Evolutionary conservation across 257 asterid genomes (phyloP), one percentile per base, ranked within the genome.

Genomic region (Rauvolfia tetraphylla): DNA sequence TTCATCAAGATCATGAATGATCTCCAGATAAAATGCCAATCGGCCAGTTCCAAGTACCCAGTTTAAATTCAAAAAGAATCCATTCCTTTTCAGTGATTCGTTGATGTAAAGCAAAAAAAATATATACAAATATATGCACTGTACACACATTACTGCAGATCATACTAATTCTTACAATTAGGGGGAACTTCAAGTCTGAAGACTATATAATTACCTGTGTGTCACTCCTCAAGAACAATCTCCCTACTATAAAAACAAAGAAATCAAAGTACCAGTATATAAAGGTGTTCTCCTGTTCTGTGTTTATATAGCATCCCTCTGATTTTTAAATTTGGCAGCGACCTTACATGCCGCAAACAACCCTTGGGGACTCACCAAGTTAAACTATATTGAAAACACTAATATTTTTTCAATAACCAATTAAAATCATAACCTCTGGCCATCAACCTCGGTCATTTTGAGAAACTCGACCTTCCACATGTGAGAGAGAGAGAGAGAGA

Each of bases 321-420:
- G 20, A 58, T 72, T 49, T 61, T 63, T 51, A 33, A 34, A 77
- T 44, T 39, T 54, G 22, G 59, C 38, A 77, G 17, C 12, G 73
- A 57, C 36, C 39, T 18, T 44, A 59, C 65, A 42, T 33, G 76
- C 70, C 27, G 48, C 39, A 57, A 42, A 39, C 13, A 22, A 59
- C 39, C 53, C 0, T 46, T 42, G 48, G 23, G 11, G 57, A 36
- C 44, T 70, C 17, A 66, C 63, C 41, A 73, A 44, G 70, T 33
- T 62, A 63, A 63, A 38, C 13, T 13, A 34, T 65, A 44, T 17
- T 31, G 36, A 29, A 2, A 18, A 20, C 20, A 34, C 70, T 36
- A 36, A 36, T 34, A 34, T 22, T n/a, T 65, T 58, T 58, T 65
- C 29, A 46, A 39, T 23, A 70, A 61, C 57, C 67, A 31, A 71